Conservation (phyloP, 2,329 filamentous ascomycete genomes). For the Lecanosticta acicola region DNA sequence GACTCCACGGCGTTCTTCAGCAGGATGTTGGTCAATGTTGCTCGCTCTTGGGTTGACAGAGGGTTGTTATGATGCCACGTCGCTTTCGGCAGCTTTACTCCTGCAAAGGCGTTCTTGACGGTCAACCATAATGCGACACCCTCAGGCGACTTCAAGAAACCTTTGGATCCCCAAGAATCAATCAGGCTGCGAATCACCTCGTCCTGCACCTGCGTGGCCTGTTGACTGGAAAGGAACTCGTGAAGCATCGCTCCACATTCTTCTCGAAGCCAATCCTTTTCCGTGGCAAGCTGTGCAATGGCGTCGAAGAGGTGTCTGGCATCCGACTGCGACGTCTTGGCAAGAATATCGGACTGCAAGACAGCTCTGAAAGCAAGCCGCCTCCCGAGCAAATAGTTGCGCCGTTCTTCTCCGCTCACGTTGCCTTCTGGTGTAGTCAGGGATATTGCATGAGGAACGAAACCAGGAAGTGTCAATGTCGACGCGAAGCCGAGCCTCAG, state of each 20-base stretch:
- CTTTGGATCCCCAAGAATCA: constrained; percentile 36
- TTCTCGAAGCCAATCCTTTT: constrained; percentile 83
- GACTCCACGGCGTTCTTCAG: constrained; percentile 62
- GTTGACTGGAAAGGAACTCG: constrained; percentile 51
- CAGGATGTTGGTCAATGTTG: constrained; percentile 67
- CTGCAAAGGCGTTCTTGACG: constrained; percentile 58
- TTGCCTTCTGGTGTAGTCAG: constrained; percentile 49
- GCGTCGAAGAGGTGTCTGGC: constrained; percentile 67
- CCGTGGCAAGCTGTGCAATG: constrained; percentile 66
- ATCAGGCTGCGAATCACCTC: constrained; percentile 23
- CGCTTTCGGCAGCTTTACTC: constrained; percentile 59
- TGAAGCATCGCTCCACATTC: constrained; percentile 81
- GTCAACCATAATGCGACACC: constrained; percentile 84
- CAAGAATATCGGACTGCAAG: constrained; percentile 69
- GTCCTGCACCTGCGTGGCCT: constrained; percentile 12
- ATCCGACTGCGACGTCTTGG: constrained; percentile 45
- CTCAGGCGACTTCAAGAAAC: constrained; percentile 74
- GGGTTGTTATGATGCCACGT: constrained; percentile 72
- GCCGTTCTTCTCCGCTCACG: constrained; percentile 65
- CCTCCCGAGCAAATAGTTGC: constrained; percentile 78
- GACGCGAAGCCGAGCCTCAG: constrained; percentile 50
- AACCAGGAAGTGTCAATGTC: constrained; percentile 21
- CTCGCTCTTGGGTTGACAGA: constrained; percentile 61
- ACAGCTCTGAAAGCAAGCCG: constrained; percentile 84
- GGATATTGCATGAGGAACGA: constrained; percentile 49